Base-by-base conservation (phyloP, 1,284 basidiomycete species). In the Ustilago trichophora region DNA sequence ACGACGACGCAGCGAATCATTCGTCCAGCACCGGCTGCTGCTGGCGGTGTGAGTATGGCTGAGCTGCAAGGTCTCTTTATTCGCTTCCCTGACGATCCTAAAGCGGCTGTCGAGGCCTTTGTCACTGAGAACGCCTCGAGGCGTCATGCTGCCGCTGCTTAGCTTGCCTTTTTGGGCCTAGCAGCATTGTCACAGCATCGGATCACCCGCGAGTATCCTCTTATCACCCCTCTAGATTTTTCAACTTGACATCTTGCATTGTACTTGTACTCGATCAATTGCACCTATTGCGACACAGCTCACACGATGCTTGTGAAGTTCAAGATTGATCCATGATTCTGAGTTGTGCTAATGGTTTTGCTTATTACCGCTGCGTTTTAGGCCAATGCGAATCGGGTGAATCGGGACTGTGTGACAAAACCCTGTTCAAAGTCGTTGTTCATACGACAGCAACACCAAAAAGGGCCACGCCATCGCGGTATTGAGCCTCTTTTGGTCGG, bases 31-130 rank as follows among this genome's bases (percentile, higher is more conserved):
- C 69, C 73, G 1, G 77, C 78, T 10, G 59, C 76, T 6, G 43
- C 51, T n/a, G 79, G 78, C 2, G 79, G 78, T n/a, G 77, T 81
- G 13, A 79, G 77, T 49, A 81, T 81, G 79, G 79, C 79, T 2
- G 79, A 81, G 56, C 47, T 81, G 50, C 79, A 81, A 37, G 79
- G 79, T 21, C 74, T 79, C 18, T 81, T 81, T 51, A 81, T 81
- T 38, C 72, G 77, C 31, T 78, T 74, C 48, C 76, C 78, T 2
- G 74, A 78, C 19, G 71, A 78, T 35, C 72, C 76, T 2, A 37
- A 38, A 10, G 67, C 55, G 5, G 76, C 79, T n/a, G 59, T 79
- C 24, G 52, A 62, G 9, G 77, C 76, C 1, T 76, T 75, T 33
- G 22, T 58, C 13, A 26, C 19, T 9, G 65, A 63, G 31, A 64